Evolutionary conservation across 2,329 filamentous ascomycete species (phyloP).

Genomic region (Apiospora sp.): DNA sequence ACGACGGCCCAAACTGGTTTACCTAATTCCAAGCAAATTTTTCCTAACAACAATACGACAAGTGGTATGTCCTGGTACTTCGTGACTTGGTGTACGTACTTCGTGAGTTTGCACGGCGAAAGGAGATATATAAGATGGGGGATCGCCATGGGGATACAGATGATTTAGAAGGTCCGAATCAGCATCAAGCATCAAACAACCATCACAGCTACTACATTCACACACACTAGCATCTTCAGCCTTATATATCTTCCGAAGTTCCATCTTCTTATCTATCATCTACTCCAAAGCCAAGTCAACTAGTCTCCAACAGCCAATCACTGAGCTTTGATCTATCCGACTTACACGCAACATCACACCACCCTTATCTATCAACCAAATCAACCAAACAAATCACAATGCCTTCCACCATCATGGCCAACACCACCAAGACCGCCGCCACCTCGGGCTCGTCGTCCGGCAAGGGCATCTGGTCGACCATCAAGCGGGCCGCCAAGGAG

Average conservation of each 20-base stretch:
- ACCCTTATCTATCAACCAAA: neutral
- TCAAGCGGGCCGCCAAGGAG: slow-evolving; percentile 29
- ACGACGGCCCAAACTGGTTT: neutral
- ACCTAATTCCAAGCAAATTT: slow-evolving; percentile 17
- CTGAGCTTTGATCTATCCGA: neutral
- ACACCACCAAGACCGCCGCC: slow-evolving; percentile 7
- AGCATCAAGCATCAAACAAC: slow-evolving; percentile 9
- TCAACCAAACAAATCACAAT: slow-evolving; percentile 9
- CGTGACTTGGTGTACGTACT: neutral
- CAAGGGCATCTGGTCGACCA: slow-evolving; percentile 24
- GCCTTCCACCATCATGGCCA: slow-evolving; percentile 1
- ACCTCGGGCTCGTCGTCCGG: neutral
- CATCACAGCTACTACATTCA: neutral
- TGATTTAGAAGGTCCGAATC: slow-evolving; percentile 8
- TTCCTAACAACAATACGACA: slow-evolving; percentile 6
- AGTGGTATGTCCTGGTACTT: neutral
- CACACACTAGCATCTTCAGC: slow-evolving; percentile 16
- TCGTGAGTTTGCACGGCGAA: neutral
- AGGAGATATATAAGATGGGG: slow-evolving; percentile 10
- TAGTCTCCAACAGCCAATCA: neutral
- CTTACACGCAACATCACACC: slow-evolving; percentile 20
- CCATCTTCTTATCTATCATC: slow-evolving; percentile 13
- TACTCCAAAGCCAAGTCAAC: neutral
- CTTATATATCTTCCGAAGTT: slow-evolving; percentile 15
- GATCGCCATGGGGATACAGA: neutral